Evolutionary conservation across 768 basidiomycete genomes (phyloP).

Genomic region (Collybiopsis confluens): DNA sequence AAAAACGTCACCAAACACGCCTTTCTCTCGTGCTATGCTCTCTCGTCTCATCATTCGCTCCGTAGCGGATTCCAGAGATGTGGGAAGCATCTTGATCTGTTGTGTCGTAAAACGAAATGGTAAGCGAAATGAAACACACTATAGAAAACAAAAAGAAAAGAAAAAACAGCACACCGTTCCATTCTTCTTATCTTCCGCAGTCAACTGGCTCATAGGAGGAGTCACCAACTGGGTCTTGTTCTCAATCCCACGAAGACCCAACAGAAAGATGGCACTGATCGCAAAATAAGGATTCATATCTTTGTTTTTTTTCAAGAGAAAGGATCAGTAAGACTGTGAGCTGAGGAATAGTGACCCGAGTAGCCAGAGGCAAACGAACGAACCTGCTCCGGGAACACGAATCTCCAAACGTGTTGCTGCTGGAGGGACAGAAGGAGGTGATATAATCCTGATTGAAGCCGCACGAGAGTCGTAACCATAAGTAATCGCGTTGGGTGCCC

Average conservation of each 20-base stretch:
- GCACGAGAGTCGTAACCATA: constrained; percentile 96
- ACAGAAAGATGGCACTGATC: constrained; percentile 78
- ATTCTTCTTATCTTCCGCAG: constrained; percentile 50
- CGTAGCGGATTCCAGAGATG: constrained; percentile 77
- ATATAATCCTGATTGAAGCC: constrained; percentile 88
- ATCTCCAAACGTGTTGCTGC: constrained; percentile 88
- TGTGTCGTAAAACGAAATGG: constrained; percentile 19
- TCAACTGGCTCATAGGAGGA: constrained; percentile 64
- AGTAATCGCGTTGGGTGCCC: constrained; percentile 90
- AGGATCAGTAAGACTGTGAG: no score
- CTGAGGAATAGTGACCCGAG: no score
- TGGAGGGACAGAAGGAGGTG: constrained; percentile 81
- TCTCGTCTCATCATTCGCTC: constrained; percentile 69
- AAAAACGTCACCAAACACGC: constrained; percentile 79
- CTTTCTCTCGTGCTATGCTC: constrained; percentile 75
- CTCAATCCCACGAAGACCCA: constrained; percentile 86
- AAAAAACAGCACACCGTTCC: constrained; percentile 40
- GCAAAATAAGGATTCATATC: constrained; percentile 96
- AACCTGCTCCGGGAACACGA: constrained; percentile 91
- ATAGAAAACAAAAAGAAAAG: constrained; percentile 18
- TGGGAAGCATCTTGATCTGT: constrained; percentile 75
- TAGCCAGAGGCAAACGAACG: no score
- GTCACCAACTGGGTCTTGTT: constrained; percentile 64
- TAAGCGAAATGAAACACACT: constrained; percentile 42
- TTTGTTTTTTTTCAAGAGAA: no score